Conservation (phyloP, 192 early-diverging fungal genomes). For the Thamnidium elegans region DNA sequence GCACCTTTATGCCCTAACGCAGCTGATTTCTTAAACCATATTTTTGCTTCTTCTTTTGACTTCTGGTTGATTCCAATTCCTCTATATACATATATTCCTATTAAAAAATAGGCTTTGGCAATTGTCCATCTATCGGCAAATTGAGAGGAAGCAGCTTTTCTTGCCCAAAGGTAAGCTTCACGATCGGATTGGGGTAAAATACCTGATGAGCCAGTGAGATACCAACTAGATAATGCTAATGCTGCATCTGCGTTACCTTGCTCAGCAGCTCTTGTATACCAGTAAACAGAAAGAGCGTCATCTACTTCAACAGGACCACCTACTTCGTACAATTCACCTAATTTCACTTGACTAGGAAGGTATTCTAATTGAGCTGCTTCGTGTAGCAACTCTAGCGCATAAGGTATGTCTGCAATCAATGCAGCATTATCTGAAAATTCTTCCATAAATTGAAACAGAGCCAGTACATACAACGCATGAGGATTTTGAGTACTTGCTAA, state of each 20-base stretch:
- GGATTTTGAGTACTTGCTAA: constrained; percentile 84
- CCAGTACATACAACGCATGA: constrained; percentile 90
- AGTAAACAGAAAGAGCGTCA: constrained; percentile 84
- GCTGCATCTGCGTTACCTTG: constrained; percentile 87
- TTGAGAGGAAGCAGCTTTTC: constrained; percentile 87
- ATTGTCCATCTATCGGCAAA: constrained; percentile 48
- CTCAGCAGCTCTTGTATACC: constrained; percentile 93
- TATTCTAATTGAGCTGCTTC: constrained; percentile 89
- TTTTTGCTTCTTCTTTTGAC: constrained; percentile 68
- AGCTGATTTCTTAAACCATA: constrained; percentile 82
- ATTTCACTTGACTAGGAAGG: constrained; percentile 82
- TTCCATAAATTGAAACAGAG: constrained; percentile 69
- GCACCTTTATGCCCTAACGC: constrained; percentile 82
- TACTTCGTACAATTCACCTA: constrained; percentile 91
- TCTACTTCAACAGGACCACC: constrained; percentile 82
- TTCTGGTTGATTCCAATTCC: constrained; percentile 76
- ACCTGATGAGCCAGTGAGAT: constrained; percentile 81
- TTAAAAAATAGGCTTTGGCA: constrained; percentile 88
- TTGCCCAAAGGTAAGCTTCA: constrained; percentile 95
- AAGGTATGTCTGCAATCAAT: constrained; percentile 71
- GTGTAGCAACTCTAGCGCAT: constrained; percentile 86
- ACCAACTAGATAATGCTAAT: constrained; percentile 95
- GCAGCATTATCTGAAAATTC: constrained; percentile 30
- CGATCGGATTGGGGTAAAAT: constrained; percentile 85
- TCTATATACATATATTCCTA: constrained; percentile 87